A percentile compares a stretch with the other conserved stretches of the same genome.
These are phyloP conservation scores for Paxillus rubicundulus DNA, from an alignment of 768 basidiomycete genomes.

Conservation along the genomic window DNA sequence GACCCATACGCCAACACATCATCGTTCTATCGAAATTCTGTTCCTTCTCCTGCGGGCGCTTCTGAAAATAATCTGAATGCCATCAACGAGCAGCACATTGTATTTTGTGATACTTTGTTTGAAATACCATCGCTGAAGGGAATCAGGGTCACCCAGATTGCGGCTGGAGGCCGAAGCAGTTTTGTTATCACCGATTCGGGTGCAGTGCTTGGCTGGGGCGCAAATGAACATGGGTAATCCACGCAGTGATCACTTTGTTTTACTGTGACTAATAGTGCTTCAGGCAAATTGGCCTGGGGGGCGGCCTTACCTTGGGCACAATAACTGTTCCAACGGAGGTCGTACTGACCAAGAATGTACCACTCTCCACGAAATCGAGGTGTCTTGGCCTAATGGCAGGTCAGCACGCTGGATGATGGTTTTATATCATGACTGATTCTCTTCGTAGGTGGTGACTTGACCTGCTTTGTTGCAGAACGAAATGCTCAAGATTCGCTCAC, in stretches of 20 bases:
- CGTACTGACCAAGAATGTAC: conserved; percentile 59
- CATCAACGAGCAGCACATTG: conserved; percentile 43
- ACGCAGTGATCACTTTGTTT: not conserved
- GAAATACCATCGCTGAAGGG: conserved; percentile 74
- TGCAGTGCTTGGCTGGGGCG: conserved; percentile 84
- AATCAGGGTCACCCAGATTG: conserved; percentile 63
- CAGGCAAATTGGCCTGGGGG: conserved; percentile 82
- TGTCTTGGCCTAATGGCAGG: conserved; percentile 70
- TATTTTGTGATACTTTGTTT: conserved; percentile 67
- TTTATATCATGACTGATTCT: conserved; percentile 1
- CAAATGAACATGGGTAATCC: conserved; percentile 78
- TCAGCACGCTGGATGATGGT: conserved; percentile 20
- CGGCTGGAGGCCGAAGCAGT: conserved; percentile 69
- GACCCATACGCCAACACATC: conserved; percentile 51
- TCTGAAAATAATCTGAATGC: conserved; percentile 28
- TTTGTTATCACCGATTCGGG: conserved; percentile 69
- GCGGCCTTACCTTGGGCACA: conserved; percentile 55
- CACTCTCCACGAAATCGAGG: conserved; percentile 48
- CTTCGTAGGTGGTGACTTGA: conserved; percentile 64
- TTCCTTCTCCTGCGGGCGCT: conserved; percentile 20
- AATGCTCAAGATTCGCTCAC: conserved; percentile 31
- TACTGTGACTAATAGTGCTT: conserved; percentile 2
- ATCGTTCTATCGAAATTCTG: conserved; percentile 33
- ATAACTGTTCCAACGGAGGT: conserved; percentile 87
- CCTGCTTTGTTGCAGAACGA: conserved; percentile 74